phyloP scores from a whole-genome alignment of 345 rosid genomes.

The Dipteronia sinensis region DNA sequence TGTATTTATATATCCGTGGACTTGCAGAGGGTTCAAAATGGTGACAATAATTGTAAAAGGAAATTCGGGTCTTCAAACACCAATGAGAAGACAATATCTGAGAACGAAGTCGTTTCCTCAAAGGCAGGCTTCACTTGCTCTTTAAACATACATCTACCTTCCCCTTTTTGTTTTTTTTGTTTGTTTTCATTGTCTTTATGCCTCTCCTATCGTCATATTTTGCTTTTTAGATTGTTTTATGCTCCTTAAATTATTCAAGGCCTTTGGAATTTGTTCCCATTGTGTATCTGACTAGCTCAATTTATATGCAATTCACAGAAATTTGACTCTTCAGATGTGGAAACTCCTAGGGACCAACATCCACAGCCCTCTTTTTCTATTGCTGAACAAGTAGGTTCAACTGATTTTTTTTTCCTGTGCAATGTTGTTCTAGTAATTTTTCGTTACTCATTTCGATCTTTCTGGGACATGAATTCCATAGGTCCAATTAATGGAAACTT shows the following conservation, averaged over 20 bases:
- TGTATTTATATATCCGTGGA: conserved; percentile 5
- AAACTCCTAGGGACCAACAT: conserved; percentile 20
- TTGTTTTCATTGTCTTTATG: neutral
- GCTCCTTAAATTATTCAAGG: neutral
- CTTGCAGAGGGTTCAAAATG: conserved; percentile 72
- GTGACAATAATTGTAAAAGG: conserved; percentile 66
- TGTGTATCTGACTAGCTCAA: conserved; percentile 4
- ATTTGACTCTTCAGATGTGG: conserved; percentile 37
- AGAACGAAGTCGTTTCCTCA: conserved; percentile 39
- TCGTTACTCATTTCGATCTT: neutral
- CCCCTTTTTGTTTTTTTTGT: neutral
- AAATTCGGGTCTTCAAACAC: conserved; percentile 25
- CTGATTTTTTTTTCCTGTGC: neutral
- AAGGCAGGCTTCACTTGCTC: conserved; percentile 58
- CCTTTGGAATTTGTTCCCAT: neutral
- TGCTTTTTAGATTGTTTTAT: too few species aligned
- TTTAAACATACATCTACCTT: conserved; percentile 3
- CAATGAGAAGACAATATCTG: conserved; percentile 52
- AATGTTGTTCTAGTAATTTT: neutral
- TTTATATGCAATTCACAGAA: conserved; percentile 34
- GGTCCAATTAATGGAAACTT: conserved; percentile 7
- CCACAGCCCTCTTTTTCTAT: conserved; percentile 36
- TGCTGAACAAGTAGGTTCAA: conserved; percentile 42
- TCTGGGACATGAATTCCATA: conserved; percentile 2
- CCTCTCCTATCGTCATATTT: too few species aligned